Percentiles rank a stretch among this genome's conserved stretches.
These are phyloP conservation scores for Stephanodiscus minutulus DNA, from an alignment of 108 stramenopile genomes.

Conservation along the genomic window DNA sequence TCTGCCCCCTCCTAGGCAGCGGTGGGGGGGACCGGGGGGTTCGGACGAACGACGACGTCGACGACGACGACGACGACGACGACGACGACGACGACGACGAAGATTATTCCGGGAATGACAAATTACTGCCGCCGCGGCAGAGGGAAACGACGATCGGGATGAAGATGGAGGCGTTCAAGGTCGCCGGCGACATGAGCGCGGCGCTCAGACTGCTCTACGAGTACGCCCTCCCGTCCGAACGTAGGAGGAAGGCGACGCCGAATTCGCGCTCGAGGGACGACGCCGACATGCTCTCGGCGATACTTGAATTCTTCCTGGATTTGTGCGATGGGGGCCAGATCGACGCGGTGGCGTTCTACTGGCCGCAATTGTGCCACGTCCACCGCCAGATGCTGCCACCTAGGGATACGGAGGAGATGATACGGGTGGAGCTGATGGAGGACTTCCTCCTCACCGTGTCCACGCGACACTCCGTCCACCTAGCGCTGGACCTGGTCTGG, in stretches of 20 bases:
- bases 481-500: conserved; percentile 83
- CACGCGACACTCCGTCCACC: conserved; percentile 70
- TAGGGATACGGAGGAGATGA: conserved; percentile 58
- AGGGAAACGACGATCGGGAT: conserved; percentile 56
- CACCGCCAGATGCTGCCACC: conserved; percentile 88
- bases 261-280: conserved; percentile 18
- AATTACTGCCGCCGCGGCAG: no score
- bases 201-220: conserved; percentile 81
- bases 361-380: conserved; percentile 83
- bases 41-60: no score
- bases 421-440: conserved; percentile 79
- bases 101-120: conserved; percentile 21
- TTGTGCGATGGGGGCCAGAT: conserved; percentile 80
- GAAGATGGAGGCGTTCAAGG: conserved; percentile 85
- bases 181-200: conserved; percentile 89
- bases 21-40: conserved; percentile 20
- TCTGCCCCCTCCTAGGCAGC: no score
- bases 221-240: conserved; percentile 60
- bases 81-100: no score
- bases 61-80: conserved; percentile 1
- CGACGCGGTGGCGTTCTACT: conserved; percentile 80
- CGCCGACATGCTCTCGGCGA: conserved; percentile 69
- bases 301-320: conserved; percentile 87
- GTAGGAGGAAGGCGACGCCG: conserved; percentile 11
- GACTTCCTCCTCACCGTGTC: conserved; percentile 85